A percentile compares a stretch with the other conserved stretches of the same genome.
Evolutionary conservation across 1,284 basidiomycete genomes (phyloP).

Genomic region (Ustilago esculenta): DNA sequence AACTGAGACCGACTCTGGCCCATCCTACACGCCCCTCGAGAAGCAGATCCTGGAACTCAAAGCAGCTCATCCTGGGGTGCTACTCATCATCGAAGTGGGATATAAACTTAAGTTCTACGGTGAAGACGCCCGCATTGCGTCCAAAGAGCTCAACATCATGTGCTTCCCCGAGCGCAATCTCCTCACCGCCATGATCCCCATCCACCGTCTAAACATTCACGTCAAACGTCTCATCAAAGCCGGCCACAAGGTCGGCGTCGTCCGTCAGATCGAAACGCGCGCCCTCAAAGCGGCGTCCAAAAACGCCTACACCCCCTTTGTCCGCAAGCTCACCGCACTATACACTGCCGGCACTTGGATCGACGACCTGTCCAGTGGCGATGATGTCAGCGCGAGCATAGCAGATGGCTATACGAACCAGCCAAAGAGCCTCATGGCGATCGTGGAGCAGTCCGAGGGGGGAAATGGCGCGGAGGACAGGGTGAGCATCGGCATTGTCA

Average conservation of each 20-base stretch:
- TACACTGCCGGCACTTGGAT: conserved; percentile 89
- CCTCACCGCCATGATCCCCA: conserved; percentile 82
- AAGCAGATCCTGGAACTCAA: conserved; percentile 63
- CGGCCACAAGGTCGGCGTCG: conserved; percentile 86
- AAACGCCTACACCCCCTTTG: conserved; percentile 73
- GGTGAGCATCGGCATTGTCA: conserved; percentile 78
- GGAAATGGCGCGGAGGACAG: conserved; percentile 72
- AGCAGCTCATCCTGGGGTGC: conserved; percentile 73
- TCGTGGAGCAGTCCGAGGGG: conserved; percentile 76
- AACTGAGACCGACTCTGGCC: conserved; percentile 3
- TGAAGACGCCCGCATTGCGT: conserved; percentile 87
- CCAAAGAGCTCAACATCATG: conserved; percentile 80
- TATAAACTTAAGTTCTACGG: conserved; percentile 78
- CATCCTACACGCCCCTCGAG: conserved; percentile 69
- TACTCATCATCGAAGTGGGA: conserved; percentile 80
- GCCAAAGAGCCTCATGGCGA: conserved; percentile 50
- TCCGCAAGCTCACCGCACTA: conserved; percentile 79
- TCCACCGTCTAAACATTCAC: conserved; percentile 82
- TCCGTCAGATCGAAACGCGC: conserved; percentile 89
- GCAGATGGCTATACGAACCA: conserved; percentile 35
- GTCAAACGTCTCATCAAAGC: conserved; percentile 81
- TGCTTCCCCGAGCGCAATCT: conserved; percentile 83
- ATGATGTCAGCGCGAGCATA: conserved; percentile 61
- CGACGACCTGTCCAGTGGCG: conserved; percentile 76
- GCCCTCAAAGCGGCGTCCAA: conserved; percentile 83